Evolutionary conservation across 2,329 filamentous ascomycete genomes (phyloP), one percentile per base, ranked within the genome.

Genomic region (Colletotrichum tropicicola): DNA sequence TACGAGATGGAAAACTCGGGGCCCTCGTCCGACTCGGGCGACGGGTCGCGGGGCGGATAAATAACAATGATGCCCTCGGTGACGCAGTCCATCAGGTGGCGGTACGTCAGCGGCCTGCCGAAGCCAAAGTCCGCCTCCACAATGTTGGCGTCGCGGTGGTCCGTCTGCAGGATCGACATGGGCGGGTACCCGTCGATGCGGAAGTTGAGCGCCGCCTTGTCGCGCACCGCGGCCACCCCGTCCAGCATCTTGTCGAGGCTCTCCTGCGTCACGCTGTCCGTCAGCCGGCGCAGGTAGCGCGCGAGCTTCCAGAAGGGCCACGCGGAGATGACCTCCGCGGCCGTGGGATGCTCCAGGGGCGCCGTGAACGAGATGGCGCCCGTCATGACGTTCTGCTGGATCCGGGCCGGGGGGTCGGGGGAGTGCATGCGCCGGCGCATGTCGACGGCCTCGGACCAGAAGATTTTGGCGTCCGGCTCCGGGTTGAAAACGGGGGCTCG

Each of bases 381-480:
- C 6, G 61, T 72, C 68, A 80, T 69, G 17, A 77, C 69, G 37
- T 80, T 80, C 4, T 77, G 72, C 62, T 79, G 78, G 13, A 74
- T 69, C 4, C 70, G 71, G 2, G 79, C 78, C 15, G 67, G 68
- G 39, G 73, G 69, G 13, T 23, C 4, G 37, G 45, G 32, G 23
- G 25, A 13, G 28, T 59, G 59, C 59, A 81, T 72, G 1, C 79
- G 72, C 4, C 70, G 68, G 8, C 74, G 73, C 79, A 82, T 81
- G 41, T 82, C 73, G 56, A 82, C 69, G 1, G 75, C 77, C 39
- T 81, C 76, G 12, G 56, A 67, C 77, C 77, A 81, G 35, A 74
- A 70, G 4, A 76, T 49, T 1, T 69, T 73, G 2, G 66, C 65
- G 0, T 67, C 62, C 6, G 73, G 69, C 28, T 77, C 73, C 0